Base-by-base conservation (phyloP, 1,284 basidiomycete species). In the Hypsizygus ulmarius region DNA sequence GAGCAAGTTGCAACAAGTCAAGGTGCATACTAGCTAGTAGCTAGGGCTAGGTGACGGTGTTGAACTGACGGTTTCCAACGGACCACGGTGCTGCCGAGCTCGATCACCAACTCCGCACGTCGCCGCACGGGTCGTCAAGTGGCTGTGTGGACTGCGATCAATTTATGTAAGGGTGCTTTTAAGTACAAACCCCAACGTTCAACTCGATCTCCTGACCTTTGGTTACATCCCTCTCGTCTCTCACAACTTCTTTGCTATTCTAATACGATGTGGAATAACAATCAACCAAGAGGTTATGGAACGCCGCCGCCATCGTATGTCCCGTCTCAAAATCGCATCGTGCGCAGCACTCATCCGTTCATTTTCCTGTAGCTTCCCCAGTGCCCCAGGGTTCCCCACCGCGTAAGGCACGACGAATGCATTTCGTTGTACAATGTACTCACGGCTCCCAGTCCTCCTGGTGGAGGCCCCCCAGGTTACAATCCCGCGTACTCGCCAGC, bases 401-500 rank as follows among this genome's bases (percentile, higher is more conserved):
- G 43, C 52, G 51, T 58, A 43, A 34, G 44, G 19, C 19, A 30
- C 12, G 7, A 25, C 30, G 16, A 14, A 32, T 41, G 6, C 14
- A 37, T 6, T 8, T 14, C 10, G 10, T 15, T 12, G 19, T 18
- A 14, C 33, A 21, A 39, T 43, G 37, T 49, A n/a, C 45, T 19
- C 9, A 38, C 30, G 14, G n/a, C 27, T 46, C 44, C 45, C n/a
- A 56, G 55, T 49, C 55, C 54, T 21, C 50, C 51, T 32, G 55
- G 54, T 32, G 55, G 54, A 28, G 55, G 56, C n/a, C 57, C 61
- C 27, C 39, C 47, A 36, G 66, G 64, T 12, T 64, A 63, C 43
- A 61, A 54, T 53, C 59, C 65, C 19, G 60, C 64, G 16, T 71
- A 71, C 51, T 56, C 65, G 28, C 66, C 71, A 15, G 60, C 65